Base-by-base conservation (phyloP, 192 early-diverging fungal genomes). In the Bifiguratus adelaidae region DNA sequence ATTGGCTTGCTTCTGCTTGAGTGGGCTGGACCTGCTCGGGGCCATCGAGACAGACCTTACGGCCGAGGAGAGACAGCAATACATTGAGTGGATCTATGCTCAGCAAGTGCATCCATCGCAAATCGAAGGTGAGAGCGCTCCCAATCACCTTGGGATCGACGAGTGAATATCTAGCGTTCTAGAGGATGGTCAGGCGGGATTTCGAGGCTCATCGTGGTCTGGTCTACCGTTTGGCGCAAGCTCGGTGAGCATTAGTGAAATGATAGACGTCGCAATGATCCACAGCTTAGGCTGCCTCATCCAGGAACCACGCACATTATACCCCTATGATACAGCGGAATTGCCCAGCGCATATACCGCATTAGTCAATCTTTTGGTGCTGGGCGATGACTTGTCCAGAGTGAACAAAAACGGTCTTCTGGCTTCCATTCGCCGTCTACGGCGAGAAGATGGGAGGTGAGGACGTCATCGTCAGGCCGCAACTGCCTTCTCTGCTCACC, bases 11-110 rank as follows among this genome's bases (percentile, higher is more conserved):
- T 91, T 95, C 55, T 75, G 80, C 34, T 52, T 99, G 7, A 74
- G 73, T 19, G 88, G 85, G 5, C 62, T 99, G 41, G 86, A 89
- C 30, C 66, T 94, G 16, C 71, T 95, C 20, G 81, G 78, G 15
- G 65, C 55, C n/a, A 47, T 92, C 4, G 80, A 86, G 8, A 56
- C 58, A 5, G 42, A 43, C 4, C 26, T 89, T 9, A 47, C 71
- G 0, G 61, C 62, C 8, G 60, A 73, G 40, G 58, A 88, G 44
- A 74, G 76, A 43, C 28, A 56, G 13, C 74, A 61, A 21, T 89
- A 85, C 77, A 76, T 96, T 26, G 89, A 97, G 22, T 99, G 96
- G 96, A 81, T 99, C 29, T 99, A 97, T 71, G 83, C 78, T 15
- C 92, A 96, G 63, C 93, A 97, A 52, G 64, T 88, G n/a, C 36